phyloP scores from a whole-genome alignment of 768 basidiomycete genomes.

The Russula brevipes region DNA sequence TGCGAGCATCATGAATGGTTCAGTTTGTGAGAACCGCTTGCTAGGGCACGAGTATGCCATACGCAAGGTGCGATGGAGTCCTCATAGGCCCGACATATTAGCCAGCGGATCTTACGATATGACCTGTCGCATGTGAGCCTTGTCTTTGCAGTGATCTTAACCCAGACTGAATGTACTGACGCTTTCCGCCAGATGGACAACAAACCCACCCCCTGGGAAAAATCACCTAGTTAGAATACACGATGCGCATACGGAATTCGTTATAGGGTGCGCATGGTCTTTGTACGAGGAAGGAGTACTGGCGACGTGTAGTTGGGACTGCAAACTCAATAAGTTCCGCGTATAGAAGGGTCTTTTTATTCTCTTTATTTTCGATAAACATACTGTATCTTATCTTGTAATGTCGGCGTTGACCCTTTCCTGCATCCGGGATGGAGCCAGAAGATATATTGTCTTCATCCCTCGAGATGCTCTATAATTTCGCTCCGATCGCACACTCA shows the following conservation, averaged over 20 bases:
- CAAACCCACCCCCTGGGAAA: slow-evolving; percentile 47
- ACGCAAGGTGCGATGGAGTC: slow-evolving; percentile 85
- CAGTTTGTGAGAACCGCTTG: slow-evolving; percentile 66
- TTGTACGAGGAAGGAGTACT: slow-evolving; percentile 81
- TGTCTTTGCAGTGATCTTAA: neutral
- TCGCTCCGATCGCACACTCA: slow-evolving; percentile 55
- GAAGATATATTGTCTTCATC: slow-evolving; percentile 69
- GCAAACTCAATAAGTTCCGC: slow-evolving; percentile 72
- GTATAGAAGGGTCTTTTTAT: slow-evolving; percentile 29
- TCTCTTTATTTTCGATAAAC: neutral
- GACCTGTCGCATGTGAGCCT: slow-evolving; percentile 83
- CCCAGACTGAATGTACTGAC: neutral
- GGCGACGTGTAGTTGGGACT: slow-evolving; percentile 92
- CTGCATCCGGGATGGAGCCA: slow-evolving; percentile 33
- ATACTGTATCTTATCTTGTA: neutral
- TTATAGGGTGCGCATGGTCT: slow-evolving; percentile 90
- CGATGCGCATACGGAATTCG: slow-evolving; percentile 91
- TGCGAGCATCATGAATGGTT: no score
- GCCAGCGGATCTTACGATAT: slow-evolving; percentile 87
- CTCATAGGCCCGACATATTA: slow-evolving; percentile 64
- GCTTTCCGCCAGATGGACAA: slow-evolving; percentile 54
- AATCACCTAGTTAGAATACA: slow-evolving; percentile 63
- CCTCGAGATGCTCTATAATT: slow-evolving; percentile 56
- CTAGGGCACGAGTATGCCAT: slow-evolving; percentile 89
- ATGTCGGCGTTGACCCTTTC: no score